Evolutionary conservation across 306 rosid species (phyloP).

Genomic region (Ammopiptanthus mongolicus): DNA sequence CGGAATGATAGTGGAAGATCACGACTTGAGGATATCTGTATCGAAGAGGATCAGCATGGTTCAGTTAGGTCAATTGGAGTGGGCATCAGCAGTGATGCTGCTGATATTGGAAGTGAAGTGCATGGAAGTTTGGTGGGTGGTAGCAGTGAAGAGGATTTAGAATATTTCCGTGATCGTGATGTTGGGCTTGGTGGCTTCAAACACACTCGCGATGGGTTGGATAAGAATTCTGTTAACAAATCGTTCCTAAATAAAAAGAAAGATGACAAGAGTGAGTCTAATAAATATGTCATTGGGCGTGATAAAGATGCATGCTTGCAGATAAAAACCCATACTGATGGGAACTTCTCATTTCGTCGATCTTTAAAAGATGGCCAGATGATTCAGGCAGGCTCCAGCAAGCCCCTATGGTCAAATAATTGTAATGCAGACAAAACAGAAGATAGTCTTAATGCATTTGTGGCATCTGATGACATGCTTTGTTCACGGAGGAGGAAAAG

Average conservation of each 20-base stretch:
- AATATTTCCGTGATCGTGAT: conserved; percentile 63
- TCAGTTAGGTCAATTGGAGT: conserved; percentile 98
- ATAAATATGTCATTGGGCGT: conserved; percentile 57
- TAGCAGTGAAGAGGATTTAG: conserved; percentile 81
- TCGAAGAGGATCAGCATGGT: conserved; percentile 86
- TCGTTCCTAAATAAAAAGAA: conserved; percentile 47
- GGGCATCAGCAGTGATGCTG: conserved; percentile 88
- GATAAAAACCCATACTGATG: conserved; percentile 48
- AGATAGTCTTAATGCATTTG: conserved; percentile 48
- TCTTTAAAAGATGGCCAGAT: conserved; percentile 60
- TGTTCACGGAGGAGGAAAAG: conserved; percentile 69
- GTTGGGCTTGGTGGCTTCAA: conserved; percentile 47
- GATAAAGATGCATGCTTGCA: conserved; percentile 36
- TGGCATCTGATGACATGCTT: conserved; percentile 57
- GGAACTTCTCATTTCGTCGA: conserved; percentile 78
- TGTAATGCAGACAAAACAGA: conserved; percentile 53
- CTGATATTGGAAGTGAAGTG: conserved; percentile 85
- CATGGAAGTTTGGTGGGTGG: conserved; percentile 87
- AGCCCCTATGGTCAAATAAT: conserved; percentile 57
- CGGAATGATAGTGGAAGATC: conserved; percentile 57
- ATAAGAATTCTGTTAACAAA: conserved; percentile 44
- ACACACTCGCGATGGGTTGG: conserved; percentile 45
- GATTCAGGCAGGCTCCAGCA: conserved; percentile 57
- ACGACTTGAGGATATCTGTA: conserved; percentile 51
- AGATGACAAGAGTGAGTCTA: conserved; percentile 50